Evolutionary conservation across 306 rosid genomes (phyloP).

Genomic region (Quercus wislizeni): DNA sequence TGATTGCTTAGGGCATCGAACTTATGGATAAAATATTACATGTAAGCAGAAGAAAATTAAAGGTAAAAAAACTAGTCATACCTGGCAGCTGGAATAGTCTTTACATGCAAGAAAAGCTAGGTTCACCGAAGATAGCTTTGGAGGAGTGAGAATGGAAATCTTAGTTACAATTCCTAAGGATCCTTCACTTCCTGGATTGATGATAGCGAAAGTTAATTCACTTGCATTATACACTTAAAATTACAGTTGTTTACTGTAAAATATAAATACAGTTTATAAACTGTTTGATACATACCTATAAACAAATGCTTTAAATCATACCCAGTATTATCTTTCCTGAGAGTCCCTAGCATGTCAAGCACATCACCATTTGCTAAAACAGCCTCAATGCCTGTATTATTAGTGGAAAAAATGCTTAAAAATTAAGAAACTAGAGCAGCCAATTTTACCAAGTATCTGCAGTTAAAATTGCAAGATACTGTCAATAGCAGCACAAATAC

Average conservation of each 20-base stretch:
- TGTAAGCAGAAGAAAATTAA: slow-evolving; percentile 12
- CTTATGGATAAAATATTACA: background rate
- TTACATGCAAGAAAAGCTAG: slow-evolving; percentile 84
- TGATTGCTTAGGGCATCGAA: background rate
- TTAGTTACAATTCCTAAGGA: slow-evolving; percentile 93
- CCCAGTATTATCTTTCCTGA: slow-evolving; percentile 97
- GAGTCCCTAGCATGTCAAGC: slow-evolving; percentile 85
- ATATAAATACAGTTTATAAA: background rate
- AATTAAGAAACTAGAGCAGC: slow-evolving; percentile 14
- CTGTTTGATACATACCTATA: slow-evolving; percentile 57
- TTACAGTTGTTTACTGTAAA: slow-evolving; percentile 13
- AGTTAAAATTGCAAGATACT: slow-evolving; percentile 20
- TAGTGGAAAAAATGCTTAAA: slow-evolving; percentile 25
- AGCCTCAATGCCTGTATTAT: slow-evolving; percentile 75
- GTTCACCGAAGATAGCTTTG: slow-evolving; percentile 75
- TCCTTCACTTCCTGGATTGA: slow-evolving; percentile 91
- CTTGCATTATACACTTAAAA: background rate
- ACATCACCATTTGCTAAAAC: slow-evolving; percentile 90
- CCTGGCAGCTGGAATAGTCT: slow-evolving; percentile 87
- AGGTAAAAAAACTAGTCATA: slow-evolving; percentile 29
- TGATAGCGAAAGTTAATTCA: slow-evolving; percentile 21
- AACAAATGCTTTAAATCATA: slow-evolving; percentile 90
- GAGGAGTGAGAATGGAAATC: slow-evolving; percentile 90
- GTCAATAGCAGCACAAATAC: background rate
- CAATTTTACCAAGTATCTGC: slow-evolving; percentile 12